Base-by-base conservation (phyloP, 768 basidiomycete genomes). In the Suillus brevipes region DNA sequence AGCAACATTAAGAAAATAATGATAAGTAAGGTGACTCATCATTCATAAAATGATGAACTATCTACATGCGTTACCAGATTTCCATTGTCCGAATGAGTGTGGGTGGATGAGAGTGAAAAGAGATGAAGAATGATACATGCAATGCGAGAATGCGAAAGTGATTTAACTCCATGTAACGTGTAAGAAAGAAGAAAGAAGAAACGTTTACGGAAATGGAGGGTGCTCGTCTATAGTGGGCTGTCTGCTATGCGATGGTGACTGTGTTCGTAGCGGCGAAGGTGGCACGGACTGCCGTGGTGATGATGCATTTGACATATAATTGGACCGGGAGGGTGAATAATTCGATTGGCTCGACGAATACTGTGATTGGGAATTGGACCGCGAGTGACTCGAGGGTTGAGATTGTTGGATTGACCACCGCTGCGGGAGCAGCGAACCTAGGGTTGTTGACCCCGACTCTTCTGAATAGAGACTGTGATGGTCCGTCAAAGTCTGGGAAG, bases 381-480 rank as follows among this genome's bases (percentile, higher is more conserved):
- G 73, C 18, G 75, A 76, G 61, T 75, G 77, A 3, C 72, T 71
- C 40, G 64, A 69, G 23, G 64, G 59, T 28, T 60, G 66, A 40
- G 77, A 77, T 25, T 66, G 74, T 45, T 73, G 77, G 18, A 76
- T 63, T 23, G 77, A 79, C 75, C 71, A 77, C 25, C 73, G 77
- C 18, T 69, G 65, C 2, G 78, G 75, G 18, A 79, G 62, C 13
- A 78, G 69, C 5, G 75, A 75, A 40, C 77, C 78, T 6, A 78
- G 68, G 2, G 78, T 78, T 36, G 77, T 78, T 10, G 76, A 77
- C 34, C 78, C 77, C 4, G 75, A 76, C 58, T 75, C 75, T 40
- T 78, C 71, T 16, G 78, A 74, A 57, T 77, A 76, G 16, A 23
- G 42, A 28, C 74, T 78, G 14, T 55, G 68, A 13, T 74, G 70